Percentiles rank a stretch among this genome's conserved stretches.
Evolutionary conservation across 257 asterid genomes (phyloP).

Genomic region (Solanum microdontum): DNA sequence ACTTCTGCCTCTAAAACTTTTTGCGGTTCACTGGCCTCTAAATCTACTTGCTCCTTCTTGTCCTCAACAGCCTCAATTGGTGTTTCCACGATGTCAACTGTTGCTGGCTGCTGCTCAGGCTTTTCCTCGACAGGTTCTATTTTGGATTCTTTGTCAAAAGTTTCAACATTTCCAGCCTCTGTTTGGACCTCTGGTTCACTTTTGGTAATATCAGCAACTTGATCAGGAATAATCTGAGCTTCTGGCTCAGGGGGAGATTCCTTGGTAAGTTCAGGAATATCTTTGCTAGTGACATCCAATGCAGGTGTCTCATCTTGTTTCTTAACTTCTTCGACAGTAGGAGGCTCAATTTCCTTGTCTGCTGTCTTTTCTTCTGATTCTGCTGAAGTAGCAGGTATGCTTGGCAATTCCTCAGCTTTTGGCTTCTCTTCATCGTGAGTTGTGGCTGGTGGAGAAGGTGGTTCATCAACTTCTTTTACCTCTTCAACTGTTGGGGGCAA

Average conservation of each 20-base stretch:
- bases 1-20: conserved; percentile 11
- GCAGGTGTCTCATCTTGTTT: conserved; percentile 19
- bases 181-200: conserved; percentile 11
- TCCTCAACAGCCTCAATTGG: conserved; percentile 14
- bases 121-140: conserved; percentile 12
- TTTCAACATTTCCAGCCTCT: conserved; percentile 8
- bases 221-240: neutral
- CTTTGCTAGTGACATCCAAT: neutral
- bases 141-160: conserved; percentile 4
- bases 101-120: conserved; percentile 11
- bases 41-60: conserved; percentile 10
- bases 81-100: conserved; percentile 12
- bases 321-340: conserved; percentile 9
- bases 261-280: neutral
- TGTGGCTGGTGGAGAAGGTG: neutral
- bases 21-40: conserved; percentile 13
- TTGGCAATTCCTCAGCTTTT: conserved; percentile 8
- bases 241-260: conserved; percentile 5
- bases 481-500: neutral
- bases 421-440: conserved; percentile 10
- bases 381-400: neutral
- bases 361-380: conserved; percentile 18
- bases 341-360: conserved; percentile 30
- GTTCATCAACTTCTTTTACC: conserved; percentile 2
- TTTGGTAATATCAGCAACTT: neutral